These are phyloP conservation scores for Sutorius australiensis DNA, from an alignment of 768 basidiomycete species.

Conservation along the genomic window DNA sequence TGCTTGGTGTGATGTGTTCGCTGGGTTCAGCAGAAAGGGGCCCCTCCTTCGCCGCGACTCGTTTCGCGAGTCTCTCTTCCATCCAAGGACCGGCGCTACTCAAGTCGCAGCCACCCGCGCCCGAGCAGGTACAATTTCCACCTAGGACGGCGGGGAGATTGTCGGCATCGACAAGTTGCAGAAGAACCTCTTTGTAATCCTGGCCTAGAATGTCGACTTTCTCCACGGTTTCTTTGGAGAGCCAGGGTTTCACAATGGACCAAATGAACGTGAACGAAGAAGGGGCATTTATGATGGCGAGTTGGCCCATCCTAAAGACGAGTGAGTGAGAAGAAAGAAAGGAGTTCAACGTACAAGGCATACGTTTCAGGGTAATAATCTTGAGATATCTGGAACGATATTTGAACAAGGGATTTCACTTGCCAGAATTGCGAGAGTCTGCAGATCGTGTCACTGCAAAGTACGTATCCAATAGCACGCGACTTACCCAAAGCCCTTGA, in stretches of 20 bases:
- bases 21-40: background rate
- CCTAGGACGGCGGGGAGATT: slow-evolving; percentile 59
- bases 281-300: slow-evolving; percentile 70
- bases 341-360: slow-evolving; percentile 14
- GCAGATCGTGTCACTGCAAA: background rate
- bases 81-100: slow-evolving; percentile 72
- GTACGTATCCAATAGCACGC: background rate
- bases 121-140: slow-evolving; percentile 60
- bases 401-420: slow-evolving; percentile 59
- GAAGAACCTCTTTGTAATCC: slow-evolving; percentile 53
- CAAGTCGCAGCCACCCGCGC: slow-evolving; percentile 53
- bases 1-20: background rate
- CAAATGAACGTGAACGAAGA: slow-evolving; percentile 71
- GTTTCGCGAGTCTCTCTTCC: slow-evolving; percentile 43
- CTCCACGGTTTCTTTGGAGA: slow-evolving; percentile 65
- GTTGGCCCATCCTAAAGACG: slow-evolving; percentile 59
- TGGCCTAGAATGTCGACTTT: slow-evolving; percentile 66
- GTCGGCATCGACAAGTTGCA: slow-evolving; percentile 59
- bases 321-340: background rate
- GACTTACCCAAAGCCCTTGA: slow-evolving; percentile 65
- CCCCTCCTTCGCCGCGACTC: slow-evolving; percentile 2
- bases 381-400: slow-evolving; percentile 70
- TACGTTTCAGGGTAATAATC: slow-evolving; percentile 79
- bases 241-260: slow-evolving; percentile 65
- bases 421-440: slow-evolving; percentile 74